Evolutionary conservation across 2,329 filamentous ascomycete genomes (phyloP).

Genomic region (Cladophialophora carrionii): DNA sequence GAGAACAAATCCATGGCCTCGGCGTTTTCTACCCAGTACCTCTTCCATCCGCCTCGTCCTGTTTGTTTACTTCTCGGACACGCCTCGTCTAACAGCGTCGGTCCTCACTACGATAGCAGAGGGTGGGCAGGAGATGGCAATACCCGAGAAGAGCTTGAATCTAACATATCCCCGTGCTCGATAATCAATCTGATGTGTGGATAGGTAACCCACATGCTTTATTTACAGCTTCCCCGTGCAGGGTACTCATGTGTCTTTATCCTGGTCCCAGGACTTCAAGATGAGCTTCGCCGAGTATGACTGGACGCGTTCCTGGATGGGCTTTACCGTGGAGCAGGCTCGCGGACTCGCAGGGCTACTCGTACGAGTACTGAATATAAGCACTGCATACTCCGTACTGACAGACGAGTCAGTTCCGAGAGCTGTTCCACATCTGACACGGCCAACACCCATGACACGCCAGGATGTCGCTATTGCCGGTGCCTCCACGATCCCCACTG

Average conservation of each 20-base stretch:
- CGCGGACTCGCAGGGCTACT: not conserved
- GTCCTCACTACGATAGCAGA: not conserved
- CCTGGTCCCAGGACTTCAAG: not conserved
- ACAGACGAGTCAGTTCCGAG: not conserved
- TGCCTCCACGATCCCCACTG: not conserved
- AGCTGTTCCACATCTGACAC: not conserved
- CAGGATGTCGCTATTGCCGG: not conserved
- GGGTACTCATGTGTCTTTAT: not conserved
- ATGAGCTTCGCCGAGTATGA: not conserved
- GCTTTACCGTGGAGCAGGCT: not conserved
- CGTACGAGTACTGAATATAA: not conserved
- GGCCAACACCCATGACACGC: not conserved
- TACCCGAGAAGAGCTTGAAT: not conserved
- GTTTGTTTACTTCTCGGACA: not conserved
- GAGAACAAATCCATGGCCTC: not conserved
- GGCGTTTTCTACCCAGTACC: not conserved
- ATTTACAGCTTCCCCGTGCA: not conserved
- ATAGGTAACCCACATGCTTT: not conserved
- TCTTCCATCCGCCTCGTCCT: not conserved
- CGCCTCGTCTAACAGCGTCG: not conserved
- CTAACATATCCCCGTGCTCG: not conserved
- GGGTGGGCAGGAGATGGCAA: constrained; percentile 1
- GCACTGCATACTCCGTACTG: no score
- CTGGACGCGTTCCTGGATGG: not conserved
- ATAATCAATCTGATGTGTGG: constrained; percentile 2